Evolutionary conservation across 495 filamentous ascomycete genomes (phyloP), one percentile per base, ranked within the genome.

Genomic region (Penicillium roqueforti): DNA sequence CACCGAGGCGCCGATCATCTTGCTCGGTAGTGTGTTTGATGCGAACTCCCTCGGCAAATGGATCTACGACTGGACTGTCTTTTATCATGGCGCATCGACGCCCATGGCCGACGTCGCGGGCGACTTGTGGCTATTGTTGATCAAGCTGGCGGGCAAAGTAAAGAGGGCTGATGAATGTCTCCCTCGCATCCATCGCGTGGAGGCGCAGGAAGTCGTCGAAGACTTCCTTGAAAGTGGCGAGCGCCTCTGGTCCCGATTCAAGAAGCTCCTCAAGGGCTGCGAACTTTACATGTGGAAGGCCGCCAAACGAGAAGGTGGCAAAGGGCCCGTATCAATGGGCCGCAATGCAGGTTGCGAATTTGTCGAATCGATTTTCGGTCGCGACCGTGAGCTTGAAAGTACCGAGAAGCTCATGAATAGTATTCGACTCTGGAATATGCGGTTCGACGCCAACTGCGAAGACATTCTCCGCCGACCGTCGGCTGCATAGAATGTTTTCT

Each of bases 61-160:
- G 93, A 92, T 98, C 68, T 98, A 96, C 76, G 95, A 98, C 79
- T 98, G 93, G 93, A 97, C 93, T 28, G 89, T 97, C 54, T 97
- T 89, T 75, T 85, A 87, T 68, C 87, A 95, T 58, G 91, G 91
- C 37, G 80, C 90, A 10, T 83, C 82, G 25, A 90, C 89, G 3
- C 89, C 93, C 55, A 91, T 96, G 67, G 83, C 91, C 37, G 91
- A 96, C 54, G 85, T 96, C 66, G 92, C 93, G 18, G 93, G 93
- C 65, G 91, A 97, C 63, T 74, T 98, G 56, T 98, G 93, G 93
- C 82, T 97, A 28, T 77, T 97, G 39, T 79, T 97, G 55, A 97
- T 97, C 74, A 89, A 95, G 70, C 80, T 97, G n/a, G 87, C 92
- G 25, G 90, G 90, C 61, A 98, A 97, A 76, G 83, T 95, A 71